A percentile compares a stretch with the other conserved stretches of the same genome.
phyloP scores from a whole-genome alignment of 1,139 yeast species.

The Nematodospora anomalae region DNA sequence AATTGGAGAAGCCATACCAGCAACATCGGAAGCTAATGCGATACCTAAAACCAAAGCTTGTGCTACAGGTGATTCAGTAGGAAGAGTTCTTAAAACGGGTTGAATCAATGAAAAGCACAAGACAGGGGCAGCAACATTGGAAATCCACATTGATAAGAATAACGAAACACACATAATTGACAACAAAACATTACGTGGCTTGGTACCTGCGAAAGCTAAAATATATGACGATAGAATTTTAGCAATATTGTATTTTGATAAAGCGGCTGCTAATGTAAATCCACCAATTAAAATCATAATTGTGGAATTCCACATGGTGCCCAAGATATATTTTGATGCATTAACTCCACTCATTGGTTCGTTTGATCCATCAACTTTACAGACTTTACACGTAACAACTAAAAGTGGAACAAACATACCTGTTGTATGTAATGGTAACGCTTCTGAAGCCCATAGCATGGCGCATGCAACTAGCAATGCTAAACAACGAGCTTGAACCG shows the following conservation, averaged over 20 bases:
- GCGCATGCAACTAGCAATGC: constrained; percentile 82
- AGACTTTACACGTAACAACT: constrained; percentile 69
- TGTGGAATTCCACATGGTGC: constrained; percentile 94
- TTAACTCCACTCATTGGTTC: constrained; percentile 59
- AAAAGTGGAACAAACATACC: constrained; percentile 78
- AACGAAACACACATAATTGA: constrained; percentile 85
- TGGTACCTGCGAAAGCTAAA: constrained; percentile 79
- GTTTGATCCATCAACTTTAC: constrained; percentile 54
- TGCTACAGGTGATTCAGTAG: constrained; percentile 74
- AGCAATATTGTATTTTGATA: constrained; percentile 87
- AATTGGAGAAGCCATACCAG: constrained; percentile 96
- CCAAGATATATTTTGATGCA: constrained; percentile 74
- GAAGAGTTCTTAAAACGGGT: constrained; percentile 79
- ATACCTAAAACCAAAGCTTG: constrained; percentile 85
- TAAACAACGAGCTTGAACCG: constrained; percentile 71
- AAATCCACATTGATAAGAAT: constrained; percentile 91
- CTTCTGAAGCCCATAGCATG: constrained; percentile 90
- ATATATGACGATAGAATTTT: constrained; percentile 80
- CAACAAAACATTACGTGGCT: constrained; percentile 72
- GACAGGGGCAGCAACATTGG: constrained; percentile 96
- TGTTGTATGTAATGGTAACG: constrained; percentile 85
- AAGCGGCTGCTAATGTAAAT: constrained; percentile 89
- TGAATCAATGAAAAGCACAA: constrained; percentile 86
- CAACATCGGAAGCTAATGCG: constrained; percentile 87
- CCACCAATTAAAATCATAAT: constrained; percentile 89